A percentile compares a stretch with the other conserved stretches of the same genome.
phyloP scores from a whole-genome alignment of 352 stramenopile genomes.

The Phytophthora sansomeana region DNA sequence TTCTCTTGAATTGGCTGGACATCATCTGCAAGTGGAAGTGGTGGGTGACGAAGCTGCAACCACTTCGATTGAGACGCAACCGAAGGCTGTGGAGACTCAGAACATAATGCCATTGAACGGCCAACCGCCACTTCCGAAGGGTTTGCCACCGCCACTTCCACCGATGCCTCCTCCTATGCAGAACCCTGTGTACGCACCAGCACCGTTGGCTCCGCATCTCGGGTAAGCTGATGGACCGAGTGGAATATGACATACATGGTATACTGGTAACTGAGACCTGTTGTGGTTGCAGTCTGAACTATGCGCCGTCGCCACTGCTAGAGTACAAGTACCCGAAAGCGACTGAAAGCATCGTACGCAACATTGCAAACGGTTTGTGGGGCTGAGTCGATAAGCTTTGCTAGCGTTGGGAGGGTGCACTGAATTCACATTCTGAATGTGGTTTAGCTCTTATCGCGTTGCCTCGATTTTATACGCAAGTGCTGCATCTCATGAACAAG shows the following conservation, averaged over 20 bases:
- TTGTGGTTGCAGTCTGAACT: conserved; percentile 72
- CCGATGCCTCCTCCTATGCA: conserved; percentile 19
- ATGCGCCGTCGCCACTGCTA: conserved; percentile 80
- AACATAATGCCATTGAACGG: not conserved
- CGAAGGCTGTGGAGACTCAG: not conserved
- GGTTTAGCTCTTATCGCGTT: conserved; percentile 81
- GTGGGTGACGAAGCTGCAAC: conserved; percentile 24
- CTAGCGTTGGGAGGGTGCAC: not conserved
- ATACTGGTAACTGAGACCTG: not conserved
- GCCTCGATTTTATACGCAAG: conserved; percentile 90
- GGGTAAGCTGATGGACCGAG: conserved; percentile 45
- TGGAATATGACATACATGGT: not conserved
- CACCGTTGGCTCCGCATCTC: conserved; percentile 75
- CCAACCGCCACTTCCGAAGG: conserved; percentile 43
- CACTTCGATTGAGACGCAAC: conserved; percentile 13
- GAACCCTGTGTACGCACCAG: conserved; percentile 38
- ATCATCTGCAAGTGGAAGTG: conserved; percentile 48
- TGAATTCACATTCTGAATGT: conserved; percentile 1
- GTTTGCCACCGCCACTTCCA: conserved; percentile 42
- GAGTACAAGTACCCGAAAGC: conserved; percentile 91
- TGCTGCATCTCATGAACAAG: conserved; percentile 94
- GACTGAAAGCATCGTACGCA: conserved; percentile 76
- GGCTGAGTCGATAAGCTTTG: not conserved
- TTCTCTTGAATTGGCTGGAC: conserved; percentile 62
- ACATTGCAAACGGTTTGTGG: conserved; percentile 87